Evolutionary conservation across 2,329 filamentous ascomycete genomes (phyloP), one percentile per base, ranked within the genome.

Genomic region (Rasamsonia emersonii): DNA sequence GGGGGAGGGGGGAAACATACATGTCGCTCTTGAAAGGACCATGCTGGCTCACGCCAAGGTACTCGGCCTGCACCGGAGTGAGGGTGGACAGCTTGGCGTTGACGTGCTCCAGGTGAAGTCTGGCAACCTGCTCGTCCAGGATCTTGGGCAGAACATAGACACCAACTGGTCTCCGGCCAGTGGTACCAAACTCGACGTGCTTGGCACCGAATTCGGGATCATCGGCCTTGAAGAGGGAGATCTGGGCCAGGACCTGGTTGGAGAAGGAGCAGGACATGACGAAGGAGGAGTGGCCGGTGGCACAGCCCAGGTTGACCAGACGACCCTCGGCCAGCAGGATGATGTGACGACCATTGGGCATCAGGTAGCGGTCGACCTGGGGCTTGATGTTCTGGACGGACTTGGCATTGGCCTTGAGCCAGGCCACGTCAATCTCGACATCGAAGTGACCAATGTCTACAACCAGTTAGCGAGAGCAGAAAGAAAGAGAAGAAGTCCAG

Each of bases 261-360:
- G 88, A 93, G 82, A 98, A 98, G 45, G 89, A 96, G 82, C 91
- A 98, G 54, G 88, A 95, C 91, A 98, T 96, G 75, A 98, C 91
- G 68, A 98, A 98, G 32, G 89, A 96, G 50, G 88, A 94, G 82
- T 98, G 91, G 51, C 91, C 91, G 45, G 91, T 98, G 61, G 91
- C 91, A 69, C 91, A 98, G 67, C 91, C 91, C 53, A 98, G 76
- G 82, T 98, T 98, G 72, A 98, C 91, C 47, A 98, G 83, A 74
- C 91, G 89, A 53, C 91, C 91, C 75, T 96, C 91, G 44, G 91
- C 91, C 45, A 98, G 79, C 56, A 98, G 86, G 69, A 98, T 93
- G 75, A 98, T 88, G 77, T 96, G 82, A 56, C 84, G 81, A 69
- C 91, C 91, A 69, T 64, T 91, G 65, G 82, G 71, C 84, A 98